These are phyloP conservation scores for Stipa capillata DNA, from an alignment of 176 grass and related monocot species.

Conservation along the genomic window DNA sequence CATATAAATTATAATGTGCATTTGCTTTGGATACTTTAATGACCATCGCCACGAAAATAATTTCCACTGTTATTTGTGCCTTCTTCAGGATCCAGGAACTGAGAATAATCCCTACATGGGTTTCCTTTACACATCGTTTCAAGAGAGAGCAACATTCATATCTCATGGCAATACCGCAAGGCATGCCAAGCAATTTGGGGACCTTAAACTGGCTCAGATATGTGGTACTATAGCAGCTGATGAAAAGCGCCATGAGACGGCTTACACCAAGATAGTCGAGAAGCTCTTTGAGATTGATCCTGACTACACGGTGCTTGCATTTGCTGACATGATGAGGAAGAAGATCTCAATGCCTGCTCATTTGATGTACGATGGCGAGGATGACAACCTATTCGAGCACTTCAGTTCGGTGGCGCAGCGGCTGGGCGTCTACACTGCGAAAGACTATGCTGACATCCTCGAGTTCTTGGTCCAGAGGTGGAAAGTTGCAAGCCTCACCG, in stretches of 20 bases:
- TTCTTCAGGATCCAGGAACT: not conserved
- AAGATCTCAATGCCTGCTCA: not conserved
- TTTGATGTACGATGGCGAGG: not conserved
- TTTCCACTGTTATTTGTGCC: not conserved
- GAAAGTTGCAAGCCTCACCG: not conserved
- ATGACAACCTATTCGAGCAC: not conserved
- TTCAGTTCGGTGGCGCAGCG: not conserved
- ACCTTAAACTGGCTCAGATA: not conserved
- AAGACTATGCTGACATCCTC: not conserved
- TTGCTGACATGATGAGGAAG: constrained; percentile 6
- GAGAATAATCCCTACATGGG: not conserved
- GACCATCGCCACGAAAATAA: too few species aligned
- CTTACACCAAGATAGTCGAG: constrained; percentile 9
- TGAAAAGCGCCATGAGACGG: not conserved
- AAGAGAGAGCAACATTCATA: constrained; percentile 5
- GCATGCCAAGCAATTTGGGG: not conserved
- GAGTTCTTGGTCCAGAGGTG: constrained; percentile 1
- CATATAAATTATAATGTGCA: not conserved
- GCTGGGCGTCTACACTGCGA: not conserved
- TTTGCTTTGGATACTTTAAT: too few species aligned
- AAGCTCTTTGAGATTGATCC: not conserved
- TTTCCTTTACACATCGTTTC: constrained; percentile 5
- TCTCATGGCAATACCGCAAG: not conserved
- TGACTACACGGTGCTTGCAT: not conserved
- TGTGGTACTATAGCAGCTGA: not conserved